Percentiles rank a stretch among this genome's conserved stretches.
Evolutionary conservation across 2,329 filamentous ascomycete species (phyloP).

Genomic region (Neurospora crassa): DNA sequence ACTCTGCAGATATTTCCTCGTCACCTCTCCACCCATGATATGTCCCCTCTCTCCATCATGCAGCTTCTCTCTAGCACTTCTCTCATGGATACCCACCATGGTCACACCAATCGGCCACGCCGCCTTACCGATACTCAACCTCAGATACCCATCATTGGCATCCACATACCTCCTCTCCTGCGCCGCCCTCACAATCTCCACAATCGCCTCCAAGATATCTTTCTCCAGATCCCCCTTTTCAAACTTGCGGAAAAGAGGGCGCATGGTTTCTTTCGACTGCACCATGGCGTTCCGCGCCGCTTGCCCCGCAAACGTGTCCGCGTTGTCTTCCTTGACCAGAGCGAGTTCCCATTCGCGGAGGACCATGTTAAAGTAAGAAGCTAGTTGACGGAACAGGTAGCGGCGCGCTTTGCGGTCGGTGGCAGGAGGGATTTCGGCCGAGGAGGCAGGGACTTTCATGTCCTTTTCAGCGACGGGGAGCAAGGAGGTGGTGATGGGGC

Average conservation of each 20-base stretch:
- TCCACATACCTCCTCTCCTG: slow-evolving; percentile 90
- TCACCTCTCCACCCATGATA: slow-evolving; percentile 94
- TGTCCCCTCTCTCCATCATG: slow-evolving; percentile 83
- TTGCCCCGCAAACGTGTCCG: slow-evolving; percentile 66
- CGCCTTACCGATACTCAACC: slow-evolving; percentile 88
- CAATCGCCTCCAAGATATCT: slow-evolving; percentile 67
- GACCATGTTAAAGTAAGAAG: slow-evolving; percentile 96
- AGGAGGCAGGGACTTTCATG: slow-evolving; percentile 67
- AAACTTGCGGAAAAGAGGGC: slow-evolving; percentile 80
- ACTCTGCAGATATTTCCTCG: slow-evolving; percentile 91
- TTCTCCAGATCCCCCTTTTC: slow-evolving; percentile 74
- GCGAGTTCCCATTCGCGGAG: slow-evolving; percentile 77
- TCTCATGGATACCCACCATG: slow-evolving; percentile 99
- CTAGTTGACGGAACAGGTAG: slow-evolving; percentile 78
- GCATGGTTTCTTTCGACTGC: slow-evolving; percentile 79
- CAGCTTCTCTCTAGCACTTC: slow-evolving; percentile 88
- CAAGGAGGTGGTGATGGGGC: slow-evolving; percentile 77
- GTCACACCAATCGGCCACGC: slow-evolving; percentile 99
- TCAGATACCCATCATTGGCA: slow-evolving; percentile 89
- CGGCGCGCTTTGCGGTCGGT: slow-evolving; percentile 55
- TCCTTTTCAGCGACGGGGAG: slow-evolving; percentile 72
- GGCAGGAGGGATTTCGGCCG: slow-evolving; percentile 45
- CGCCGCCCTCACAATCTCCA: slow-evolving; percentile 85
- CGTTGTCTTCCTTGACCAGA: slow-evolving; percentile 54
- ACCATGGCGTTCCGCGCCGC: slow-evolving; percentile 77